Evolutionary conservation across 1,284 basidiomycete species (phyloP).

Genomic region (Rhodotorula sp.): DNA sequence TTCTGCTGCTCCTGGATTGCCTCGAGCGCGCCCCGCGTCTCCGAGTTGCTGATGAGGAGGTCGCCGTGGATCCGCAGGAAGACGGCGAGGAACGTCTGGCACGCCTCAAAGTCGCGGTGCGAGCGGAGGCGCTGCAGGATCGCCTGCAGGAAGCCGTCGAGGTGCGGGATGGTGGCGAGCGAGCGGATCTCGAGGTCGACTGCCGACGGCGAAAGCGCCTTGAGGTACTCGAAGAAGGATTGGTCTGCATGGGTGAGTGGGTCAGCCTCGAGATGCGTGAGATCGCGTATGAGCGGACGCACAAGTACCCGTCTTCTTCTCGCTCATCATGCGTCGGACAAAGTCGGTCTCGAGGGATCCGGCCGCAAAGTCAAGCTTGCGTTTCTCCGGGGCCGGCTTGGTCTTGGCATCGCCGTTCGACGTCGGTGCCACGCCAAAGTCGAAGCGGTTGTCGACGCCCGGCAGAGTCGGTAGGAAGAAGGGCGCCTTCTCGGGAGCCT

Average conservation of each 20-base stretch:
- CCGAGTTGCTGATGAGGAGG: conserved; percentile 58
- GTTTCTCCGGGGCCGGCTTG: conserved; percentile 57
- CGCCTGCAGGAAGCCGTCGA: conserved; percentile 71
- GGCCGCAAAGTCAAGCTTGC: conserved; percentile 58
- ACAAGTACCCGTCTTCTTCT: conserved; percentile 69
- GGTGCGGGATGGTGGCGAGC: conserved; percentile 59
- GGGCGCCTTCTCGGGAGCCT: conserved; percentile 90
- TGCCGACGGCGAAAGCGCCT: conserved; percentile 83
- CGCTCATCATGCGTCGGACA: conserved; percentile 62
- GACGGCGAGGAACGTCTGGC: conserved; percentile 83
- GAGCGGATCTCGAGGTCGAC: conserved; percentile 88
- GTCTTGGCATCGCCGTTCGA: conserved; percentile 42
- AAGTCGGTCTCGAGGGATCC: conserved; percentile 70
- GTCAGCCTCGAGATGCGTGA: conserved; percentile 5
- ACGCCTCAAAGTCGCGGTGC: conserved; percentile 90
- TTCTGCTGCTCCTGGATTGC: conserved; percentile 28
- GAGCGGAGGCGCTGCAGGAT: conserved; percentile 71
- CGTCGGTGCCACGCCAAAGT: conserved; percentile 51
- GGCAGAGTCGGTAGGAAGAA: conserved; percentile 94
- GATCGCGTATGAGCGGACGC: conserved; percentile 49
- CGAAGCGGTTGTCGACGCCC: conserved; percentile 78
- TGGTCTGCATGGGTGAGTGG: conserved; percentile 60
- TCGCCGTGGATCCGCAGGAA: conserved; percentile 85
- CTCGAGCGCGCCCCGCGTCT: conserved; percentile 21
- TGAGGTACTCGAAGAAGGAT: conserved; percentile 78